Evolutionary conservation across 108 stramenopile species (phyloP).

Genomic region (Cyclotella kingstonii): DNA sequence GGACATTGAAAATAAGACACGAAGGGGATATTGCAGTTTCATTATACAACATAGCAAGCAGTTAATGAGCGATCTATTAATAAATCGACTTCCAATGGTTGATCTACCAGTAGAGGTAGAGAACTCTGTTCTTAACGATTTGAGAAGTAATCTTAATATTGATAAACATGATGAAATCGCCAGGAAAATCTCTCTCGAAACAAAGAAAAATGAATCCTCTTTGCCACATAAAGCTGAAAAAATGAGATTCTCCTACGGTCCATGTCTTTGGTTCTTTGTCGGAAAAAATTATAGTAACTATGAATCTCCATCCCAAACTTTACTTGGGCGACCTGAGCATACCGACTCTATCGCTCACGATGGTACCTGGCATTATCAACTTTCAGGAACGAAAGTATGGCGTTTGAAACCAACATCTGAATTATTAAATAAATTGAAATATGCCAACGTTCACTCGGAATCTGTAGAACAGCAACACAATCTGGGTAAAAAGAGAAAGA

Average conservation of each 20-base stretch:
- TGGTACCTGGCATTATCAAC: slow-evolving; percentile 90
- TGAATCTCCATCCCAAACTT: background rate
- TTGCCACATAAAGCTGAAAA: background rate
- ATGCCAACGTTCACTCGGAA: background rate
- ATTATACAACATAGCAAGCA: slow-evolving; percentile 64
- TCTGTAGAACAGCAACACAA: too few species aligned
- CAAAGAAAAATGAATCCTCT: slow-evolving; percentile 1
- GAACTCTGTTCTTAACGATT: background rate
- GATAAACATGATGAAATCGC: background rate
- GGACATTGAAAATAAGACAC: slow-evolving; percentile 4
- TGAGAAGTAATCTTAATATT: too few species aligned
- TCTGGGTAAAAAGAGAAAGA: slow-evolving; percentile 24
- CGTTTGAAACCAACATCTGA: slow-evolving; percentile 66
- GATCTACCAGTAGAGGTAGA: slow-evolving; percentile 34
- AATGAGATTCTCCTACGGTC: slow-evolving; percentile 29
- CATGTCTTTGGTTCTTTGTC: slow-evolving; percentile 44
- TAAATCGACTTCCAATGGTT: slow-evolving; percentile 45
- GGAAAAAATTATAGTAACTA: slow-evolving; percentile 24
- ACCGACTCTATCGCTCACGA: slow-evolving; percentile 86
- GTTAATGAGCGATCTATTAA: slow-evolving; percentile 31
- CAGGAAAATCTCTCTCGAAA: slow-evolving; percentile 6
- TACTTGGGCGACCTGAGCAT: slow-evolving; percentile 82
- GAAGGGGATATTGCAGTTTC: slow-evolving; percentile 79
- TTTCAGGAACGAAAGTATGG: slow-evolving; percentile 80
- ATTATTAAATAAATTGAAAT: slow-evolving; percentile 44